phyloP scores from a whole-genome alignment of 148 eudicot species.

The Cornus controversa region DNA sequence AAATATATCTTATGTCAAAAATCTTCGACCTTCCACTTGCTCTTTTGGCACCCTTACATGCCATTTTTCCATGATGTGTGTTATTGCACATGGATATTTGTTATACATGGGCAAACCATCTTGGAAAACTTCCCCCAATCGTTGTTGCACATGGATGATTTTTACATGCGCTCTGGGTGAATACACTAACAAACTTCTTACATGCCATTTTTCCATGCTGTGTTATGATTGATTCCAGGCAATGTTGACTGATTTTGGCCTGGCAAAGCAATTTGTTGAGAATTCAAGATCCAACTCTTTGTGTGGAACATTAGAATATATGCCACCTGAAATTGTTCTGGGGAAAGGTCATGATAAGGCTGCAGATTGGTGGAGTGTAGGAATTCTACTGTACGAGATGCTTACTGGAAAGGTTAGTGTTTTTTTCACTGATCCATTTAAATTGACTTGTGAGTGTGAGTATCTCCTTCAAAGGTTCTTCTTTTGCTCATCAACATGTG shows the following conservation, averaged over 20 bases:
- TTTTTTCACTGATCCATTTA: not conserved
- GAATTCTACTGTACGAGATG: constrained; percentile 53
- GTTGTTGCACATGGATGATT: not conserved
- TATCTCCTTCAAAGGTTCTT: not conserved
- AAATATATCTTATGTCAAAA: not conserved
- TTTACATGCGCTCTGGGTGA: not conserved
- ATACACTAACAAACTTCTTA: not conserved
- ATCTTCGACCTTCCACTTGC: not conserved
- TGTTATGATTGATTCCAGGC: constrained; percentile 22
- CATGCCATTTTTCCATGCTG: not conserved
- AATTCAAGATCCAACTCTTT: constrained; percentile 42
- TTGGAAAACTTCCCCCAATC: not conserved
- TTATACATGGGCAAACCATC: not conserved
- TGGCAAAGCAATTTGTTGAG: constrained; percentile 49
- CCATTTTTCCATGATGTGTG: not conserved
- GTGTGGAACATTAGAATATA: constrained; percentile 54
- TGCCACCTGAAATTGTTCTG: constrained; percentile 56
- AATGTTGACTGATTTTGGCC: constrained; percentile 54
- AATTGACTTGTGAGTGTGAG: not conserved
- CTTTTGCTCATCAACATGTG: not conserved
- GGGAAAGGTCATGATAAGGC: constrained; percentile 53
- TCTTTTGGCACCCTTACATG: not conserved
- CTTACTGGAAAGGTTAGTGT: constrained; percentile 48
- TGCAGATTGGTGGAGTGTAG: constrained; percentile 66
- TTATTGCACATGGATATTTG: not conserved